Base-by-base conservation (phyloP, 78 protist species). In the Trichosphaerium sp. region DNA sequence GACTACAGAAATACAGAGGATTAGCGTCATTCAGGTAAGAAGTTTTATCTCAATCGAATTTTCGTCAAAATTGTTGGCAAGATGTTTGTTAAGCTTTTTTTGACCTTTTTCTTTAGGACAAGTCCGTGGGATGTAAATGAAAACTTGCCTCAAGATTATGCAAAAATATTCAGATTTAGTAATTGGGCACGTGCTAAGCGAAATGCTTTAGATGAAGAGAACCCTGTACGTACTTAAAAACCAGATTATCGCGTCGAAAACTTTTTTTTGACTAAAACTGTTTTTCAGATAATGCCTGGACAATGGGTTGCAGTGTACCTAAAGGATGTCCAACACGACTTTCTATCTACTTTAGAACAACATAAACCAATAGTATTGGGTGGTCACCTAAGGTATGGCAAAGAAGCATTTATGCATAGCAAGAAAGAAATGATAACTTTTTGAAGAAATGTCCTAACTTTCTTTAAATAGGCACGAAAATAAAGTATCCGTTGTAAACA, bases 51-150 rank as follows among this genome's bases (percentile, higher is more conserved):
- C n/a, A n/a, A n/a, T n/a, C n/a, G n/a, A n/a, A n/a, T n/a, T n/a
- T n/a, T n/a, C n/a, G n/a, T n/a, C n/a, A n/a, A n/a, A n/a, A n/a
- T n/a, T n/a, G n/a, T n/a, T n/a, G n/a, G n/a, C n/a, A n/a, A n/a
- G n/a, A n/a, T n/a, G n/a, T n/a, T n/a, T n/a, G n/a, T n/a, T n/a
- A n/a, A n/a, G n/a, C n/a, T n/a, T n/a, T n/a, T n/a, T n/a, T 44
- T 18, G 18, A 52, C 74, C 12, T 18, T 44, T 10, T 58, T 71
- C 26, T 89, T 92, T 82, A 51, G 80, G 2, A 37, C 74, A 1
- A 80, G 92, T 26, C 78, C 84, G 49, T 97, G 99, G 99, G 94
- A 95, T 66, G 87, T 95, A 40, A 70, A 71, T 25, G 97, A 96
- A 77, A 74, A 76, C 37, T 78, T 96, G 21, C 99, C 99, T 12